Base-by-base conservation (phyloP, 176 grass and related monocot species). In the Phyllostachys edulis region DNA sequence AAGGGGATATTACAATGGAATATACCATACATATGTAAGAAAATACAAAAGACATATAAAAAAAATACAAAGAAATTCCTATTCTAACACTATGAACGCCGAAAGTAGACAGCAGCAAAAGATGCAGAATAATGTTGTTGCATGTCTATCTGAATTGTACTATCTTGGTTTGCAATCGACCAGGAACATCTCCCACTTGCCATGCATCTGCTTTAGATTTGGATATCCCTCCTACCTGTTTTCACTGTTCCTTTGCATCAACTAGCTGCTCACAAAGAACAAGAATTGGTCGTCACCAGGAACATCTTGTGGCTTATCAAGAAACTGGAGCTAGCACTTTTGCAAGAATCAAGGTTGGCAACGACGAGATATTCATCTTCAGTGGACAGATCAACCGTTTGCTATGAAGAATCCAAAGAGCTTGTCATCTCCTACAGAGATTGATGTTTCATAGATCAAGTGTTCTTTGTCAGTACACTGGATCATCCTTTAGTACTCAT, bases 111-210 rank as follows among this genome's bases (percentile, higher is more conserved):
- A 84, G 6, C n/a, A 56, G 49, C 61, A 69, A 69, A 59, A 46
- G 47, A 68, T 77, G 9, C 47, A 65, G 50, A 52, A 77, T 15
- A 15, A 45, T 82, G 52, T 60, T 0, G 52, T 34, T 72, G 39
- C 24, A 72, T 82, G 39, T 36, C 52, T 47, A 51, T 68, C 64
- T 37, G 37, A 85, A 57, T 39, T 61, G 73, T 78, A 62, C 83
- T 78, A 38, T 54, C 38, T 34, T 16, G 63, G 39, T 42, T 70
- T 78, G 38, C 38, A 32, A 69, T 77, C 12, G 40, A 38, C 37
- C 40, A 77, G 59, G 40, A 70, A 60, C 14, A 34, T 69, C 37
- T 77, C 63, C 82, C 9, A 77, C 63, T 57, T 77, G 63, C 36
- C 8, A 12, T 12, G 57, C 49, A 85, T 59, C 73, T 36, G 21